Conservation (phyloP, 768 basidiomycete species). For the Amanita phalloides region DNA sequence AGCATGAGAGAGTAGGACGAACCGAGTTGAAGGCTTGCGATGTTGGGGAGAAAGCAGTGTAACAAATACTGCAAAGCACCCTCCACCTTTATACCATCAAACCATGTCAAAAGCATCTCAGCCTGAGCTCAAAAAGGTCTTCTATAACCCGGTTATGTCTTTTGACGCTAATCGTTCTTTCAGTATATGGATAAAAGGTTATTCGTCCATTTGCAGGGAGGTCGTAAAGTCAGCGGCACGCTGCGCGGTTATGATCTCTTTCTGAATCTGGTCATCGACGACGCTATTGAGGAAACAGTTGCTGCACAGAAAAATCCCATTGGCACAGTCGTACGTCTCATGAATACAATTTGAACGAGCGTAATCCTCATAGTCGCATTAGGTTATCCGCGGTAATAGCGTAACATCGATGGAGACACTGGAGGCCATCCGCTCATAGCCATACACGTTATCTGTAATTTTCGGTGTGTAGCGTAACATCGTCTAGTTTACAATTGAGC, state of each 20-base stretch:
- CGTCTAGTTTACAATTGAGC: not conserved
- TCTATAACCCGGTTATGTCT: not conserved
- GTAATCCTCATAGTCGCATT: slow-evolving; percentile 7
- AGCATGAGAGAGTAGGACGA: not conserved
- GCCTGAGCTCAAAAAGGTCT: slow-evolving; percentile 97
- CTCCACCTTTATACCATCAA: slow-evolving; percentile 18
- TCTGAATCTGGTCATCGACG: slow-evolving; percentile 95
- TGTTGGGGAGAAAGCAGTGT: not conserved
- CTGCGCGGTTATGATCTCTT: slow-evolving; percentile 98
- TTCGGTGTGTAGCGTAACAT: not conserved
- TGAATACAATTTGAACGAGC: slow-evolving; percentile 5
- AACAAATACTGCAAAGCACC: slow-evolving; percentile 12
- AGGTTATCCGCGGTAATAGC: slow-evolving; percentile 97
- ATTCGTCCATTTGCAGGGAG: slow-evolving; percentile 89
- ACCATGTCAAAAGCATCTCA: slow-evolving; percentile 90
- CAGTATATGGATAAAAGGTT: slow-evolving; percentile 99
- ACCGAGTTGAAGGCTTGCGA: not conserved
- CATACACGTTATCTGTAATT: not conserved
- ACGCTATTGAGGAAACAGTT: slow-evolving; percentile 84
- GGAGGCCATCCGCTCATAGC: slow-evolving; percentile 39
- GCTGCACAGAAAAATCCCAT: slow-evolving; percentile 86
- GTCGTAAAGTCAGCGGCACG: slow-evolving; percentile 90
- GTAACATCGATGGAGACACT: slow-evolving; percentile 92
- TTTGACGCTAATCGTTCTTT: slow-evolving; percentile 4
- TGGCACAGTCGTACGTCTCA: slow-evolving; percentile 75